Evolutionary conservation across 257 asterid species (phyloP).

Genomic region (Jasminum sambac): DNA sequence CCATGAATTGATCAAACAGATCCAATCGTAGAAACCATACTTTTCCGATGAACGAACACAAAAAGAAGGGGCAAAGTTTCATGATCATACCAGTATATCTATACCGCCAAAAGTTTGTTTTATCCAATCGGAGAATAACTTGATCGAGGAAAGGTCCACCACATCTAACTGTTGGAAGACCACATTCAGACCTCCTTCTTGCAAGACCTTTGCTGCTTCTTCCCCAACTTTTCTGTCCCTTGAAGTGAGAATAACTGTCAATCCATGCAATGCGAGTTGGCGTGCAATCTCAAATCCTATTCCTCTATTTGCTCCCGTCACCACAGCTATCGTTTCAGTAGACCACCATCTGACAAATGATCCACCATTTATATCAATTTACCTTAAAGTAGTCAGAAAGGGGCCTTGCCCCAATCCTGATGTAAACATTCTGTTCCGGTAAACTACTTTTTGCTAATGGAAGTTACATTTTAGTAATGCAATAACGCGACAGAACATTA

Average conservation of each 20-base stretch:
- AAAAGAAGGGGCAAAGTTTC: not conserved
- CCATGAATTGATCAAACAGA: not conserved
- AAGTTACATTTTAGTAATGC: no score
- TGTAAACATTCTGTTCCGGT: no score
- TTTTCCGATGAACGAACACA: not conserved
- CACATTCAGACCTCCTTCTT: slow-evolving; percentile 64
- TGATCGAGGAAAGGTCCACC: slow-evolving; percentile 60
- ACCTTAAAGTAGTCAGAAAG: not conserved
- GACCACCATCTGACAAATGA: slow-evolving; percentile 79
- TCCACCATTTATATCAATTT: not conserved
- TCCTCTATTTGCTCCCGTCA: slow-evolving; percentile 94
- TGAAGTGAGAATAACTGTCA: slow-evolving; percentile 76
- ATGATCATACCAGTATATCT: slow-evolving; percentile 66
- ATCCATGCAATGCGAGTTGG: slow-evolving; percentile 71
- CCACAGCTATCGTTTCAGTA: slow-evolving; percentile 70
- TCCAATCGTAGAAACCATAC: not conserved
- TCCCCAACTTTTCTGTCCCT: slow-evolving; percentile 64
- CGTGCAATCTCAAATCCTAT: slow-evolving; percentile 84
- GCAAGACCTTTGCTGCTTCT: slow-evolving; percentile 62
- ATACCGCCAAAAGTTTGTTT: slow-evolving; percentile 64
- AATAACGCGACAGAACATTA: no score
- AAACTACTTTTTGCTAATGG: no score
- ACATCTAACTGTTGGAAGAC: slow-evolving; percentile 70
- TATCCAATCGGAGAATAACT: slow-evolving; percentile 59
- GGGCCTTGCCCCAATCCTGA: not conserved